Percentiles rank a stretch among this genome's conserved stretches.
These are phyloP conservation scores for Grigorovia jiainica DNA, from an alignment of 805 yeast species.

Conservation along the genomic window DNA sequence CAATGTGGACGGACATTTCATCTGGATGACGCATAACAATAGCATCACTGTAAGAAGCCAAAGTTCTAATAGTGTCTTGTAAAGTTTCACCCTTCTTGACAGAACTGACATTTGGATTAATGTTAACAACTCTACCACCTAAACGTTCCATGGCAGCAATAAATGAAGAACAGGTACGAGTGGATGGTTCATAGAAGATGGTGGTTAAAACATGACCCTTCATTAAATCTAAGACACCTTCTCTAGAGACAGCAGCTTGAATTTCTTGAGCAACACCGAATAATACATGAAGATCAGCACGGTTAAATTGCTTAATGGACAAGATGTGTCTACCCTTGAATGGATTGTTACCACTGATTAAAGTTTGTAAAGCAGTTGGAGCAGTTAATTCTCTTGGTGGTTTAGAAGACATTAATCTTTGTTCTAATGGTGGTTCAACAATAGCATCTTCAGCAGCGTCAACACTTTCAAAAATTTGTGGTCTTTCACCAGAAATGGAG, in stretches of 20 bases:
- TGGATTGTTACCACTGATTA: conserved; percentile 76
- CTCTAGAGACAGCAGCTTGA: conserved; percentile 93
- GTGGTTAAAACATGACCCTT: conserved; percentile 88
- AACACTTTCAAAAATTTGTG: conserved; percentile 27
- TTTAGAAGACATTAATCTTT: conserved; percentile 53
- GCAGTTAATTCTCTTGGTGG: conserved; percentile 67
- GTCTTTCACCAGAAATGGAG: conserved; percentile 40
- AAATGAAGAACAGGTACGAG: conserved; percentile 92
- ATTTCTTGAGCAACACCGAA: conserved; percentile 97
- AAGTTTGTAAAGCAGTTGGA: conserved; percentile 68
- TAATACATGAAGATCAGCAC: conserved; percentile 84
- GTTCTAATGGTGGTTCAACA: conserved; percentile 39
- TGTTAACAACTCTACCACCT: conserved; percentile 93
- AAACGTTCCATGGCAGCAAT: conserved; percentile 99
- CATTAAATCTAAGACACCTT: conserved; percentile 85
- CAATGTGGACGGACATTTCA: conserved; percentile 83
- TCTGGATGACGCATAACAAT: conserved; percentile 94
- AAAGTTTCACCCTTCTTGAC: conserved; percentile 97
- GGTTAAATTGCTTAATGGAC: conserved; percentile 78
- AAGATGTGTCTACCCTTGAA: conserved; percentile 81
- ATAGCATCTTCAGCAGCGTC: conserved; percentile 41
- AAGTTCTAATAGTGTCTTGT: conserved; percentile 90
- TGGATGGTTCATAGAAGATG: conserved; percentile 96
- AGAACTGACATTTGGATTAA: conserved; percentile 79
- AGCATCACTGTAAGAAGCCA: conserved; percentile 94